Evolutionary conservation across 345 rosid genomes (phyloP).

Genomic region (Salix caprea): DNA sequence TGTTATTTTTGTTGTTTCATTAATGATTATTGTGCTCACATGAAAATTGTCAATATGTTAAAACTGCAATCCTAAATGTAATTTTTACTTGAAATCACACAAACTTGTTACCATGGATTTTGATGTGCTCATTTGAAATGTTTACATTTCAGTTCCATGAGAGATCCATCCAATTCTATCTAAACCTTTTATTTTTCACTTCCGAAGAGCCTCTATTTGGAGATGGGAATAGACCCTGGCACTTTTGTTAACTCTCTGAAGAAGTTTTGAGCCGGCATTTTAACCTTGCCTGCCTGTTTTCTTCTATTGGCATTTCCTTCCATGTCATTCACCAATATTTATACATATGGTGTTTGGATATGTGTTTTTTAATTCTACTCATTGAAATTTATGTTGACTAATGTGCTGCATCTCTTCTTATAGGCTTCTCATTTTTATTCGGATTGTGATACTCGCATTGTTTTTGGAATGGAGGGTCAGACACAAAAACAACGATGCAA

Average conservation of each 20-base stretch:
- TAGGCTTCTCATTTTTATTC: conserved; percentile 81
- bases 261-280: neutral
- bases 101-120: neutral
- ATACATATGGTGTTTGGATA: neutral
- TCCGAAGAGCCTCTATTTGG: no score
- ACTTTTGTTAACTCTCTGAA: neutral
- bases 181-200: neutral
- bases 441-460: conserved; percentile 66
- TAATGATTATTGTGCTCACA: neutral
- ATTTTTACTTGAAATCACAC: neutral
- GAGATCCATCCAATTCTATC: neutral
- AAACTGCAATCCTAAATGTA: neutral
- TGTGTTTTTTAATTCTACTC: neutral
- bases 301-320: neutral
- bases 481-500: conserved; percentile 62
- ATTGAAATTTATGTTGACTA: conserved; percentile 1
- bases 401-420: conserved; percentile 4
- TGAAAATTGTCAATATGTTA: neutral
- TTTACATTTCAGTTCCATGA: neutral
- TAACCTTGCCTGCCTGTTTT: neutral
- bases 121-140: neutral
- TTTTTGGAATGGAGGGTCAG: conserved; percentile 75
- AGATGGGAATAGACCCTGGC: no score
- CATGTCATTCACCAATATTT: neutral
- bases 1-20: neutral